These are phyloP conservation scores for Crucibulum laeve DNA, from an alignment of 768 basidiomycete species.

Conservation along the genomic window DNA sequence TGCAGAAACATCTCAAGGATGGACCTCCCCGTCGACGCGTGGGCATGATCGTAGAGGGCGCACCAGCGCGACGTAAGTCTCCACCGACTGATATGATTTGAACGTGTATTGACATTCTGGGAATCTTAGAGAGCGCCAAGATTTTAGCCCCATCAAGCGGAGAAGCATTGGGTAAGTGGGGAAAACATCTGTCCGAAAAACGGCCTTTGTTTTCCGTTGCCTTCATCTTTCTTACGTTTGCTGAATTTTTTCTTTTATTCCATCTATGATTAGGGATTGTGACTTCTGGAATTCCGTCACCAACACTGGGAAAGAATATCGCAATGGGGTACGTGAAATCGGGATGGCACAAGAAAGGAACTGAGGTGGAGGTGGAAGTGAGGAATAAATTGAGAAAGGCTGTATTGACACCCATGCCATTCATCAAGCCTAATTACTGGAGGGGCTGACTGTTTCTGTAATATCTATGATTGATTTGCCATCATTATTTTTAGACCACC, in stretches of 20 bases:
- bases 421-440: conserved; percentile 79
- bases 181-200: neutral
- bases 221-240: neutral
- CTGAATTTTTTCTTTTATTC: too few relatives aligned
- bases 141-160: conserved; percentile 54
- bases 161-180: conserved; percentile 56
- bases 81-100: conserved; percentile 3
- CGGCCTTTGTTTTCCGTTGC: neutral
- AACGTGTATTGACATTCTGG: neutral
- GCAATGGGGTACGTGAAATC: conserved; percentile 90
- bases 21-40: conserved; percentile 77
- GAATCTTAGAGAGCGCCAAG: conserved; percentile 65
- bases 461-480: too few relatives aligned
- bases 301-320: conserved; percentile 84
- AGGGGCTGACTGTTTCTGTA: conserved; percentile 40
- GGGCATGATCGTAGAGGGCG: conserved; percentile 77
- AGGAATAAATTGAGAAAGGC: conserved; percentile 76
- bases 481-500: too few relatives aligned
- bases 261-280: conserved; percentile 47
- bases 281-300: conserved; percentile 96
- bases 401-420: conserved; percentile 81
- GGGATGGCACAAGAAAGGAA: conserved; percentile 90
- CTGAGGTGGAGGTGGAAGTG: conserved; percentile 79
- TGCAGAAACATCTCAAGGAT: conserved; percentile 73
- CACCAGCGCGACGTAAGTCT: conserved; percentile 76